phyloP scores from a whole-genome alignment of 768 basidiomycete species.

The Lactarius trivialis region DNA sequence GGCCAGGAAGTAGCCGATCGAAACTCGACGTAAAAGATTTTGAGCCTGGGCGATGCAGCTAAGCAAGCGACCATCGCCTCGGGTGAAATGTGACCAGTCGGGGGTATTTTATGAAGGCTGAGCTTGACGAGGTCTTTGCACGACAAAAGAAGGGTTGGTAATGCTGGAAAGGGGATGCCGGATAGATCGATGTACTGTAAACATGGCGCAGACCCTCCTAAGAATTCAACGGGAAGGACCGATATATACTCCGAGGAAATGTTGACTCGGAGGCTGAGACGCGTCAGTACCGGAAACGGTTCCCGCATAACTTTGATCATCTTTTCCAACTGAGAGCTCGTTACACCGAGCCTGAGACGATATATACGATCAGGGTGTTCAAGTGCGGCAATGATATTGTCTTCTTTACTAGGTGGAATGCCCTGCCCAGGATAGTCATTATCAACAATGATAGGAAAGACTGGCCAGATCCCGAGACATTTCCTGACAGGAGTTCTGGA shows the following conservation, averaged over 20 bases:
- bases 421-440: neutral
- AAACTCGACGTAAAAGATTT: fast-evolving
- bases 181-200: neutral
- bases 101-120: neutral
- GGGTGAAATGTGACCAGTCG: neutral
- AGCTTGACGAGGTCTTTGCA: neutral
- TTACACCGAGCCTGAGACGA: neutral
- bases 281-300: neutral
- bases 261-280: no score
- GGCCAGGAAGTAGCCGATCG: neutral
- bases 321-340: neutral
- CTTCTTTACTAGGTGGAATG: neutral
- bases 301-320: neutral
- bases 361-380: neutral
- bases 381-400: neutral
- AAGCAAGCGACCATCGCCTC: neutral
- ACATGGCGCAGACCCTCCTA: neutral
- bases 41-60: neutral
- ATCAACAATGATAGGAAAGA: neutral
- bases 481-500: neutral
- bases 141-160: neutral
- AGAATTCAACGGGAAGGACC: neutral
- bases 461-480: neutral
- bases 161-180: neutral
- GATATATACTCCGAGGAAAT: neutral